phyloP scores from a whole-genome alignment of 192 early-diverging fungal species.

The Rhizophagus sp. region DNA sequence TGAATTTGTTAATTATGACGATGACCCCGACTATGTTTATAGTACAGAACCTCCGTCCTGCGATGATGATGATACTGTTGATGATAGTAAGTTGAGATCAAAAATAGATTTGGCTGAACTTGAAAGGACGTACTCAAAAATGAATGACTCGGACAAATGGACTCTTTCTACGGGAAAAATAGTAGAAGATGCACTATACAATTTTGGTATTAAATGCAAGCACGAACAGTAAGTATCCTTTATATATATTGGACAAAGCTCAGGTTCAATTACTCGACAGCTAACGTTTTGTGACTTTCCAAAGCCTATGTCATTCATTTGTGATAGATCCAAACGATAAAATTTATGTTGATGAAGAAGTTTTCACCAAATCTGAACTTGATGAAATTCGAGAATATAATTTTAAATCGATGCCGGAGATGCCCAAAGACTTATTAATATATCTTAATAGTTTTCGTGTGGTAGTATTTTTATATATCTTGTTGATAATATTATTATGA shows the following conservation, averaged over 20 bases:
- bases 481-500: constrained; percentile 15
- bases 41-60: too few species aligned
- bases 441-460: constrained; percentile 23
- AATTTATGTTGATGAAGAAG: constrained; percentile 28
- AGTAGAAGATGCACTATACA: constrained; percentile 30
- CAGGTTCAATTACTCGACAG: not conserved
- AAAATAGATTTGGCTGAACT: not conserved
- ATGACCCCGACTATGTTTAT: too few species aligned
- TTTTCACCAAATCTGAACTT: constrained; percentile 31
- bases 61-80: too few species aligned
- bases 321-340: constrained; percentile 10
- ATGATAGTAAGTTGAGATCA: too few species aligned
- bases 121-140: constrained; percentile 14
- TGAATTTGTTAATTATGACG: too few species aligned
- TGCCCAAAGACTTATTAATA: constrained; percentile 18
- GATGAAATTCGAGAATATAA: constrained; percentile 30
- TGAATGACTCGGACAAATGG: constrained; percentile 31
- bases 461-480: constrained; percentile 23
- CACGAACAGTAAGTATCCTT: not conserved
- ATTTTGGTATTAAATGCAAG: constrained; percentile 26
- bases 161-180: constrained; percentile 28
- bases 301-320: constrained; percentile 1
- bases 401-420: not conserved
- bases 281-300: not conserved
- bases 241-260: not conserved